These are phyloP conservation scores for Melastoma candidum DNA, from an alignment of 441 rosid species.

Conservation along the genomic window DNA sequence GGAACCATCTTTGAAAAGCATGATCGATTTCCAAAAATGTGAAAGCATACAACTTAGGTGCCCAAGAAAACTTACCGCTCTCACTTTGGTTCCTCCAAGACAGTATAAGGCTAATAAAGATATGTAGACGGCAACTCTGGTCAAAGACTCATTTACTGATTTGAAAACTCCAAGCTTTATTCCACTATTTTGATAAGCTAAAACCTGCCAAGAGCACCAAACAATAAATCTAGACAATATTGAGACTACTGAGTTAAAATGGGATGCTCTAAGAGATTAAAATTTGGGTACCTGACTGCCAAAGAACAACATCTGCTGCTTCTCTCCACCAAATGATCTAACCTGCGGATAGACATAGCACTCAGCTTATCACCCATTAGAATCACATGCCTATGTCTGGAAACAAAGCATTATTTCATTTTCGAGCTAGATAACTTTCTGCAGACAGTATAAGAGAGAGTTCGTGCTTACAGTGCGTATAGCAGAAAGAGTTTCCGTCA, in stretches of 20 bases:
- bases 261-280: slow-evolving; percentile 11
- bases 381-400: background rate
- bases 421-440: no score
- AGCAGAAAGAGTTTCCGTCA: slow-evolving; percentile 88
- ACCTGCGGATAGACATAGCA: slow-evolving; percentile 40
- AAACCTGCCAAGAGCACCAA: slow-evolving; percentile 48
- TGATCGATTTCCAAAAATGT: no score
- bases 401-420: slow-evolving; percentile 10
- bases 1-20: no score
- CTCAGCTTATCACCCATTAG: background rate
- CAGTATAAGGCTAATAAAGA: slow-evolving; percentile 77
- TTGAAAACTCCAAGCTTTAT: slow-evolving; percentile 88
- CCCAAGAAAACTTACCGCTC: slow-evolving; percentile 50
- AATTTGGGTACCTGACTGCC: slow-evolving; percentile 56
- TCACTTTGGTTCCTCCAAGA: slow-evolving; percentile 96
- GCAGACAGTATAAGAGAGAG: no score
- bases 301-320: slow-evolving; percentile 74
- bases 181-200: slow-evolving; percentile 72
- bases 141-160: slow-evolving; percentile 79
- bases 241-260: background rate
- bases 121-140: slow-evolving; percentile 80
- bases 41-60: background rate
- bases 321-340: slow-evolving; percentile 94
- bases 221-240: slow-evolving; percentile 1
- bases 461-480: slow-evolving; percentile 71